Base-by-base conservation (phyloP, 495 filamentous ascomycete species). In the Cairneyella variabilis region DNA sequence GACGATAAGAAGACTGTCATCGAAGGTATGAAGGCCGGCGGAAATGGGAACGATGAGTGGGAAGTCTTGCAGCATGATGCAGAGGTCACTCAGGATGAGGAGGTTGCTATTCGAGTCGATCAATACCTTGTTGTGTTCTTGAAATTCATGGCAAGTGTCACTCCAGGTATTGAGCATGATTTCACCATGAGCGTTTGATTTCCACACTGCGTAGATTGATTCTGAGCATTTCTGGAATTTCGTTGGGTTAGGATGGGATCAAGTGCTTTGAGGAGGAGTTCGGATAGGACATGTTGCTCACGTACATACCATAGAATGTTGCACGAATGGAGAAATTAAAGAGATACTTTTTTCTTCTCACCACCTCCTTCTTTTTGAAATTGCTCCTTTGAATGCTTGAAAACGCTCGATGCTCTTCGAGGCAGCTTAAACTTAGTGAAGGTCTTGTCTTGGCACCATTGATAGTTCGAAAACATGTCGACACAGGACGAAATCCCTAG, bases 101-200 rank as follows among this genome's bases (percentile, higher is more conserved):
- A 93, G 66, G 84, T 89, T 26, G 91, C 91, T 1, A 97, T 96
- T 55, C 78, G 95, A 14, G 95, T 97, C 39, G 95, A 99, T 68
- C 93, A 98, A 73, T 98, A 98, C 65, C 71, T 98, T 57, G 89
- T 98, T 21, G 95, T 98, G 2, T 98, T 98, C 67, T 73, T 98
- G 58, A 98, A 98, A 83, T 97, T 98, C 69, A 95, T 97, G 78
- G 91, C 93, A 11, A 91, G 88, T 54, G 92, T 98, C 22, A 97
- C 92, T 20, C 93, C 93, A 7, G 90, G 90, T 12, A 97, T 98
- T 66, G 93, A 97, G 72, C 89, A 97, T 66, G 93, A 98, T 67
- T 97, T 95, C 67, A 98, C 93, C 1, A 98, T 97, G 91, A 90
- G 92, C 2, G 84, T 98, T 25, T 97, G 64, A 28, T 26, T 51